Evolutionary conservation across 2,329 filamentous ascomycete genomes (phyloP), one percentile per base, ranked within the genome.

Genomic region (Coleophoma eucalyptorum): DNA sequence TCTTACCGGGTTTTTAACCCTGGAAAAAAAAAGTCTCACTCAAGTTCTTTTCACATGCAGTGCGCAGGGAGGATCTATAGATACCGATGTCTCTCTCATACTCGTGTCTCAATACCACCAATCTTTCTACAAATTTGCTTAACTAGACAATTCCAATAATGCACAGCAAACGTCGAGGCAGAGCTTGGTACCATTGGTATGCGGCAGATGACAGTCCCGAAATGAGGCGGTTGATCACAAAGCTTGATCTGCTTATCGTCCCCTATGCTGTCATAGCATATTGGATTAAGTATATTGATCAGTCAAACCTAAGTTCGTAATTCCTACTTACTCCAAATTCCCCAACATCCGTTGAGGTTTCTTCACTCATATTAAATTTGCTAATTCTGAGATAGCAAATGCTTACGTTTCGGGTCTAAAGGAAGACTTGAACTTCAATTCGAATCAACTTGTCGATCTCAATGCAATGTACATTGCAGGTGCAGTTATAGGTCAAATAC

Each of bases 211-310:
- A 83, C 53, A 76, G 71, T 0, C 66, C 66, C 0, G 72, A 75
- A 49, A 78, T 82, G 55, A 68, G 75, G 38, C 72, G 68, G 52
- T 67, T 83, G 3, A 76, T 83, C 34, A 48, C 73, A 20, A 83
- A 83, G 58, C 70, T 83, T 12, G 79, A 83, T 53, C 61, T 77
- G 0, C 62, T 81, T 2, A 76, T 83, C 34, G 73, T 83, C 0
- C 77, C 78, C 0, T 82, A 81, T 57, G 77, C 77, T 0, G 75
- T 81, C 42, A 61, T 82, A 2, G 70, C 74, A 0, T 81, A 80
- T 54, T 82, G 77, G 73, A 71, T 76, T 46, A 62, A 62, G 19
- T 58, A 61, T 32, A 56, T 61, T 13, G 58, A 60, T 49, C 57
- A 62, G 32, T 56, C 58, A 11, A 60, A 60, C 42, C 16, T 61